Evolutionary conservation across 441 rosid genomes (phyloP).

Genomic region (Theobroma grandiflorum): DNA sequence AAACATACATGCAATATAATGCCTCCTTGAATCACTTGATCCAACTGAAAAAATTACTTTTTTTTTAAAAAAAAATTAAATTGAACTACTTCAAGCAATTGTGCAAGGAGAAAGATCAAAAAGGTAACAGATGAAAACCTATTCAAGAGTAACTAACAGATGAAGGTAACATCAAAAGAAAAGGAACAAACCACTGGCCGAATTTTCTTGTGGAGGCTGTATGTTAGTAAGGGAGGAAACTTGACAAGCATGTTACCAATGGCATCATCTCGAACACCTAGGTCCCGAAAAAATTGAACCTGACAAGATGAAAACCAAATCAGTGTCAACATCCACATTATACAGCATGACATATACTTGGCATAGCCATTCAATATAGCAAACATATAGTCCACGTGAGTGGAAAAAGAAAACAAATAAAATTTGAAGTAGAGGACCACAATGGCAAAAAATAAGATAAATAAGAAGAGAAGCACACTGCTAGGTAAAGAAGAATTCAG

Average conservation of each 20-base stretch:
- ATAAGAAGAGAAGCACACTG: not conserved
- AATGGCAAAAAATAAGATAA: not conserved
- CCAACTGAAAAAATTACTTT: not conserved
- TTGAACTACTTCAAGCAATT: not conserved
- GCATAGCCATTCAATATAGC: not conserved
- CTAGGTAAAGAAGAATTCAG: not conserved
- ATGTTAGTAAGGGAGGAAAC: constrained; percentile 81
- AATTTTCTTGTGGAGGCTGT: constrained; percentile 90
- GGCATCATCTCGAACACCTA: constrained; percentile 78
- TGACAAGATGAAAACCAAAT: constrained; percentile 35
- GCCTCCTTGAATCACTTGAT: not conserved
- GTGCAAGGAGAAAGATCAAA: not conserved
- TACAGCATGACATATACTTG: constrained; percentile 6
- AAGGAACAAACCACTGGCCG: constrained; percentile 80
- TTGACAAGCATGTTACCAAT: constrained; percentile 88
- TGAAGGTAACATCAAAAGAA: not conserved
- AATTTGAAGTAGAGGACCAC: not conserved
- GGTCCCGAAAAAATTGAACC: constrained; percentile 80
- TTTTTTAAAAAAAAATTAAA: not conserved
- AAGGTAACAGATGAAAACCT: constrained; percentile 10
- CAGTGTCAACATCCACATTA: constrained; percentile 21
- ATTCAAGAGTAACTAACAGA: not conserved
- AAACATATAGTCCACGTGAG: constrained; percentile 8
- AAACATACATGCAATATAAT: not conserved
- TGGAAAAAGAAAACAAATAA: not conserved